Conservation (phyloP, 148 eudicot species). For the Chenopodium berlandieri region DNA sequence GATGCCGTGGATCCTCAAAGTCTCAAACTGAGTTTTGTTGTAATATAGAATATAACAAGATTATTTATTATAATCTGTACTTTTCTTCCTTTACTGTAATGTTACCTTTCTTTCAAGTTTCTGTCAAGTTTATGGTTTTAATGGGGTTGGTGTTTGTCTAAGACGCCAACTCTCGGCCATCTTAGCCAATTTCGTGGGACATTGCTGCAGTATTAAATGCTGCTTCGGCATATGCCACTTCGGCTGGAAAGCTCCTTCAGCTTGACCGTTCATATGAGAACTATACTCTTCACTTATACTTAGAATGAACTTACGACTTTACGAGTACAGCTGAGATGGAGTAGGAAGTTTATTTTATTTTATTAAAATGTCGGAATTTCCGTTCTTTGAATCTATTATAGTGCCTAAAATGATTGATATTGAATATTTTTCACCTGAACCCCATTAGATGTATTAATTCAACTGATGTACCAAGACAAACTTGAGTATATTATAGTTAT, state of each 20-base stretch:
- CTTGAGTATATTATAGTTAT: not conserved
- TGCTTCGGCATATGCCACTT: not conserved
- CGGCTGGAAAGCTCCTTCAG: not conserved
- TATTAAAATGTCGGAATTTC: not conserved
- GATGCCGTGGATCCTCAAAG: constrained; percentile 13
- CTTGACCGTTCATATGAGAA: too few relatives aligned
- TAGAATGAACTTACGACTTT: too few relatives aligned
- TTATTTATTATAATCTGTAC: too few relatives aligned
- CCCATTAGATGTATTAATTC: not conserved
- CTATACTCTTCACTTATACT: too few relatives aligned
- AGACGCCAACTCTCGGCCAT: not conserved
- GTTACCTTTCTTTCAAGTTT: not conserved
- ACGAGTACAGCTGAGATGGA: too few relatives aligned
- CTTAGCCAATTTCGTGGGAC: not conserved
- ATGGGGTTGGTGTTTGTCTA: not conserved
- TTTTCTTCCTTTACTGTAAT: not conserved
- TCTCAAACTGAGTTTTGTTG: constrained; percentile 12
- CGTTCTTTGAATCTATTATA: not conserved
- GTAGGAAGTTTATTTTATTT: too few relatives aligned
- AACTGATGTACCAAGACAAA: too few relatives aligned
- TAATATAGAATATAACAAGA: constrained; percentile 10
- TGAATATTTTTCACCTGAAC: not conserved
- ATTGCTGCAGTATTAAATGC: not conserved
- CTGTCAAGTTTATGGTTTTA: not conserved
- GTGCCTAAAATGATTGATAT: not conserved